These are phyloP conservation scores for Tricholomella constricta DNA, from an alignment of 768 basidiomycete species.

Conservation along the genomic window DNA sequence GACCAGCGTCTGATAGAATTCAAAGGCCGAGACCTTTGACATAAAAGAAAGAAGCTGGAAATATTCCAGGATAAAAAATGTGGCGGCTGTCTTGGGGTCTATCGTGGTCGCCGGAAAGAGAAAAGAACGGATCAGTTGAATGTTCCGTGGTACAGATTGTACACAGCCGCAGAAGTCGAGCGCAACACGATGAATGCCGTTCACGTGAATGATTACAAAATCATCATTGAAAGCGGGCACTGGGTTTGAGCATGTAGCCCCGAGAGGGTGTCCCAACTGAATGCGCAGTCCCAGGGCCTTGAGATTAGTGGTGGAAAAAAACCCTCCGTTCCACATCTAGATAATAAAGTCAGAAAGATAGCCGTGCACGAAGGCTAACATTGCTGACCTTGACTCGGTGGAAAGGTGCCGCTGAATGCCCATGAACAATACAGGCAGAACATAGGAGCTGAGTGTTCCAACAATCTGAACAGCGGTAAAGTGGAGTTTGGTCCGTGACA, in stretches of 20 bases:
- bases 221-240: constrained; percentile 8
- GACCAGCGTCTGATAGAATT: constrained; percentile 25
- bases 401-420: neutral
- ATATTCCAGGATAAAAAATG: constrained; percentile 24
- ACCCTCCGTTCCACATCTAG: neutral
- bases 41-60: constrained; percentile 31
- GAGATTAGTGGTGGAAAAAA: neutral
- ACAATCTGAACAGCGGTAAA: constrained; percentile 4
- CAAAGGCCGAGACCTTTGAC: constrained; percentile 27
- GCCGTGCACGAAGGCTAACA: neutral
- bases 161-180: constrained; percentile 33
- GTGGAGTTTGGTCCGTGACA: neutral
- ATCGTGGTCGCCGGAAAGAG: constrained; percentile 24
- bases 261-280: constrained; percentile 23
- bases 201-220: constrained; percentile 26
- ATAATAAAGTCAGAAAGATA: neutral
- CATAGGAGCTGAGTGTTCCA: neutral
- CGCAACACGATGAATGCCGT: constrained; percentile 28
- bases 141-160: neutral
- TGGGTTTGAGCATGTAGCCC: constrained; percentile 17
- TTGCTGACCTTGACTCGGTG: constrained; percentile 5
- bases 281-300: constrained; percentile 1
- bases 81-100: constrained; percentile 27
- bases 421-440: neutral
- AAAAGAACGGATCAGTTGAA: constrained; percentile 30